A percentile compares a stretch with the other conserved stretches of the same genome.
Evolutionary conservation across 2,329 filamentous ascomycete genomes (phyloP).

Genomic region (Fusarium decemcellulare): DNA sequence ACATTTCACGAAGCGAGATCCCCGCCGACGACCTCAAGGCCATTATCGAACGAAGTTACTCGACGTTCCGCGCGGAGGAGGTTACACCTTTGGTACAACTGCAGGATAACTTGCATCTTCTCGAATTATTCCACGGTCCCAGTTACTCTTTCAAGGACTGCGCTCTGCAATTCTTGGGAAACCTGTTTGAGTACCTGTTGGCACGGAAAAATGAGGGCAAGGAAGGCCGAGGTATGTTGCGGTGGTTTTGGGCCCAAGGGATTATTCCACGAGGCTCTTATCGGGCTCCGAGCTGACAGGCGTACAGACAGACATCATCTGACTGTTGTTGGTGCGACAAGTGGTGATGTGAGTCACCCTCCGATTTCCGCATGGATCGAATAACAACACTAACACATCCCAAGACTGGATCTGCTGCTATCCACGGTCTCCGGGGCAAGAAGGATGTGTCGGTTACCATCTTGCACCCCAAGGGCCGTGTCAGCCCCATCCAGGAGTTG

Average conservation of each 20-base stretch:
- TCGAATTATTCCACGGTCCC: slow-evolving; percentile 97
- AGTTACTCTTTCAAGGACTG: slow-evolving; percentile 94
- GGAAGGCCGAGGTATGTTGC: slow-evolving; percentile 63
- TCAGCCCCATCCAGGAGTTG: slow-evolving; percentile 92
- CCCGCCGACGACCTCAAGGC: slow-evolving; percentile 77
- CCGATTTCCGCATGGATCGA: neutral
- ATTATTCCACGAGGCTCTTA: neutral
- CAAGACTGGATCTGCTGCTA: slow-evolving; percentile 89
- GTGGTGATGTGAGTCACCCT: slow-evolving; percentile 69
- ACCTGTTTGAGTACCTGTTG: slow-evolving; percentile 92
- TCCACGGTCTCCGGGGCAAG: slow-evolving; percentile 95
- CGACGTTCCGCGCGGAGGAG: slow-evolving; percentile 85
- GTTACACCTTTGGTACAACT: slow-evolving; percentile 73
- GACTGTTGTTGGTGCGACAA: slow-evolving; percentile 89
- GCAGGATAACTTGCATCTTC: slow-evolving; percentile 78
- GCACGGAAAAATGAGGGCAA: slow-evolving; percentile 75
- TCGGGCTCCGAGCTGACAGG: slow-evolving; percentile 33
- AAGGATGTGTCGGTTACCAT: slow-evolving; percentile 98
- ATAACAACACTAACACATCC: slow-evolving; percentile 6
- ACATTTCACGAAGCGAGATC: slow-evolving; percentile 75
- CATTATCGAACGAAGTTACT: slow-evolving; percentile 86
- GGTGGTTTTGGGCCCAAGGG: neutral
- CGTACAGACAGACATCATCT: slow-evolving; percentile 79
- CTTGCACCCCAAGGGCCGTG: slow-evolving; percentile 89
- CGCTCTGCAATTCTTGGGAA: slow-evolving; percentile 94